These are phyloP conservation scores for Fusarium dlaminii DNA, from an alignment of 2,329 filamentous ascomycete genomes.

Conservation along the genomic window DNA sequence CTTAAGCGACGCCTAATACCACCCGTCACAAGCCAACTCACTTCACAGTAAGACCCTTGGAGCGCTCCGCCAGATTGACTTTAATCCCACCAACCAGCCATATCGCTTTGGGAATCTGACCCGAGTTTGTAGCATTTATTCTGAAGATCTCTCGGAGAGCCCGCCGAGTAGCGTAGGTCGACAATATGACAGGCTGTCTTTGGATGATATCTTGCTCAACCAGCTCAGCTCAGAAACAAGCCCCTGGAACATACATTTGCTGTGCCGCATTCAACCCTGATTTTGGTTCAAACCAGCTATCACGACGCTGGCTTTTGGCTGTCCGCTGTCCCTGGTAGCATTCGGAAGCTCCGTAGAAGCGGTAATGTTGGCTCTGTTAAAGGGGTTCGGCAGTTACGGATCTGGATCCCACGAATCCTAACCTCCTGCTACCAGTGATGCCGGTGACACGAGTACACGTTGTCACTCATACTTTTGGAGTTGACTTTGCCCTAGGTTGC, in stretches of 20 bases:
- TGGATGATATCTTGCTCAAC: slow-evolving; percentile 2
- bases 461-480: neutral
- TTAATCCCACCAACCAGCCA: slow-evolving; percentile 20
- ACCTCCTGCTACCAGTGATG: neutral
- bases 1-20: slow-evolving; percentile 18
- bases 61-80: slow-evolving; percentile 16
- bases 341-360: slow-evolving; percentile 5
- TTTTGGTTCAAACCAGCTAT: neutral
- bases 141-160: slow-evolving; percentile 25
- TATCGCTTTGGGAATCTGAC: slow-evolving; percentile 32
- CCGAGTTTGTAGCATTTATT: slow-evolving; percentile 22
- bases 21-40: neutral
- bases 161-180: neutral
- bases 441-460: neutral
- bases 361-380: neutral
- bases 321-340: neutral
- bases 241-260: neutral
- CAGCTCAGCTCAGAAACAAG: slow-evolving; percentile 5
- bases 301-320: neutral
- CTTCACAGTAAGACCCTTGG: slow-evolving; percentile 26
- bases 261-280: slow-evolving; percentile 20
- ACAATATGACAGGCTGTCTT: neutral
- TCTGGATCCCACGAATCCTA: neutral
- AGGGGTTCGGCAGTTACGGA: neutral
- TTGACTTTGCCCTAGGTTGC: slow-evolving; percentile 11